Conservation (phyloP, 2,329 filamentous ascomycete genomes). For the Leptographium flavum region DNA sequence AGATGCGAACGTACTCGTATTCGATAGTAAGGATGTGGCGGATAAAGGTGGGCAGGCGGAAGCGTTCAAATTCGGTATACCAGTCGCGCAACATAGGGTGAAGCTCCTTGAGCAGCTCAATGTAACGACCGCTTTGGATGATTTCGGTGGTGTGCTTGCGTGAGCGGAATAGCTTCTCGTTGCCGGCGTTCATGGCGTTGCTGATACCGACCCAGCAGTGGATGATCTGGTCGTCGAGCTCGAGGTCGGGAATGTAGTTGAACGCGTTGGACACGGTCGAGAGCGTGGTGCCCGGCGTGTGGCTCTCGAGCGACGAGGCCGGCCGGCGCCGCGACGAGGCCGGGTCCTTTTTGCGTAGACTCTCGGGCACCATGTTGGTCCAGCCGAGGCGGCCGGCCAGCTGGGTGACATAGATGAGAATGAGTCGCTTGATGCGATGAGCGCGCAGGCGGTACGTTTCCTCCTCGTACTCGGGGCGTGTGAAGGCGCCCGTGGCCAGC, state of each 20-base stretch:
- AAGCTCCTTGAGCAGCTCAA: constrained; percentile 66
- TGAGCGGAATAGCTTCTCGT: constrained; percentile 76
- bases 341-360: constrained; percentile 42
- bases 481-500: constrained; percentile 42
- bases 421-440: constrained; percentile 67
- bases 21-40: constrained; percentile 78
- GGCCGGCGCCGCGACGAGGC: constrained; percentile 37
- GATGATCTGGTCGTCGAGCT: constrained; percentile 54
- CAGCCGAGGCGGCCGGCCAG: constrained; percentile 85
- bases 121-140: constrained; percentile 75
- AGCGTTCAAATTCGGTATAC: constrained; percentile 70
- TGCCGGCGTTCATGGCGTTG: constrained; percentile 80
- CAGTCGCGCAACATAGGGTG: constrained; percentile 65
- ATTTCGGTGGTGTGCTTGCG: constrained; percentile 78
- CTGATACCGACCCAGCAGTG: constrained; percentile 93
- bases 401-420: constrained; percentile 85
- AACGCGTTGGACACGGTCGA: constrained; percentile 43
- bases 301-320: constrained; percentile 28
- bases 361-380: constrained; percentile 80
- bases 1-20: constrained; percentile 88
- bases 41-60: constrained; percentile 51
- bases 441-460: constrained; percentile 64
- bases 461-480: constrained; percentile 55
- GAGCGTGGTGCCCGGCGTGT: constrained; percentile 44
- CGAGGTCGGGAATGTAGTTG: constrained; percentile 52